Base-by-base conservation (phyloP, 768 basidiomycete species). In the Sarcomyxa edulis region DNA sequence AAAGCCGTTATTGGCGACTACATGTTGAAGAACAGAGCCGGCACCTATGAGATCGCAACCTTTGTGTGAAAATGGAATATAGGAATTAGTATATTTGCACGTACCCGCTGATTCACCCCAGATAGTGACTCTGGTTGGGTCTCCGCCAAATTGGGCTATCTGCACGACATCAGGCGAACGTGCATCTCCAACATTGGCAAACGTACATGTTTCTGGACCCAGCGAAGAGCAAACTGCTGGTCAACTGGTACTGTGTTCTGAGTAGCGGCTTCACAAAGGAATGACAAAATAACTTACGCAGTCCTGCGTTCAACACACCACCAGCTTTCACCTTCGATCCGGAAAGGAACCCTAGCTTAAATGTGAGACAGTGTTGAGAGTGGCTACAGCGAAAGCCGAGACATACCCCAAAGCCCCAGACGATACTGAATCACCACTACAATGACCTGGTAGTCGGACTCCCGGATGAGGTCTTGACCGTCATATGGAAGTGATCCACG, bases 191-290 rank as follows among this genome's bases (percentile, higher is more conserved):
- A 21, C 39, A 7, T 7, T 16, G 6, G 4, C 6, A 8, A 16
- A 39, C 46, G 2, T 44, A 65, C 62, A 27, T 63, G 39, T 16
- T 53, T 37, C 22, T 65, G 64, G 1, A 65, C 57, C 64, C 64
- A 65, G 21, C 49, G 31, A 1, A 65, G 32, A n/a, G 61, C 62
- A 38, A 60, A 59, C 0, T 41, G 35, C 34, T 64, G 64, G 37
- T 65, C 64, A 11, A 65, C 62, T 65, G 18, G 21, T 16, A 48
- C n/a, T 14, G 21, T 25, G 16, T 9, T 33, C 27, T 14, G 15
- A 20, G 11, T 19, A 15, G n/a, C 4, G 11, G 8, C 10, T 16
- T 11, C n/a, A n/a, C 15, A 37, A 21, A 8, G 12, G 6, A 32
- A 12, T 7, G n/a, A n/a, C 32, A 4, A 32, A 21, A 21, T 4